These are phyloP conservation scores for Dioscorea zingiberensis DNA, from an alignment of 106 monocot species.

Conservation along the genomic window DNA sequence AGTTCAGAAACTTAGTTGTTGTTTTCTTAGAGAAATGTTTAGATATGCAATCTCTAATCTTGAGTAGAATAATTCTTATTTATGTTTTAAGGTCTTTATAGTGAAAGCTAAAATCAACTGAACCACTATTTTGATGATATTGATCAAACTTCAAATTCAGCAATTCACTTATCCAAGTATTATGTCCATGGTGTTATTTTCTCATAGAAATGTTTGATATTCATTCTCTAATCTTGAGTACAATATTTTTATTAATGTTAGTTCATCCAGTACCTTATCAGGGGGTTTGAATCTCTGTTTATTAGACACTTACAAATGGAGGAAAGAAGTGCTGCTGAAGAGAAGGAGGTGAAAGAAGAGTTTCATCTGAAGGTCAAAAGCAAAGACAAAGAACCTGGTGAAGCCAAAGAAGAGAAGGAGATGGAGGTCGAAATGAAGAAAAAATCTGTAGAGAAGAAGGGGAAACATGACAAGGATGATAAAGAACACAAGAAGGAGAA, in stretches of 20 bases:
- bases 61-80: too few relatives aligned
- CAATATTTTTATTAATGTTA: background rate
- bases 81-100: too few relatives aligned
- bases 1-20: too few relatives aligned
- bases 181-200: background rate
- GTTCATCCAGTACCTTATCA: background rate
- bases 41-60: too few relatives aligned
- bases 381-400: slow-evolving; percentile 22
- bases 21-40: too few relatives aligned
- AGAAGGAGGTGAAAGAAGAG: slow-evolving; percentile 26
- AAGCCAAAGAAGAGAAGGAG: slow-evolving; percentile 28
- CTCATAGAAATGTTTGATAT: background rate
- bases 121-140: background rate
- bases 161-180: background rate
- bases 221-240: background rate
- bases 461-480: slow-evolving; percentile 8
- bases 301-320: slow-evolving; percentile 11
- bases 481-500: slow-evolving; percentile 1
- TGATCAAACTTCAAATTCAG: background rate
- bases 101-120: too few relatives aligned
- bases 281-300: background rate
- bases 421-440: slow-evolving; percentile 23
- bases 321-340: slow-evolving; percentile 5
- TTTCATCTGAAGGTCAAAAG: slow-evolving; percentile 36
- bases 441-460: slow-evolving; percentile 14